These are phyloP conservation scores for Colletotrichum sp. DNA, from an alignment of 2,329 filamentous ascomycete genomes.

Conservation along the genomic window DNA sequence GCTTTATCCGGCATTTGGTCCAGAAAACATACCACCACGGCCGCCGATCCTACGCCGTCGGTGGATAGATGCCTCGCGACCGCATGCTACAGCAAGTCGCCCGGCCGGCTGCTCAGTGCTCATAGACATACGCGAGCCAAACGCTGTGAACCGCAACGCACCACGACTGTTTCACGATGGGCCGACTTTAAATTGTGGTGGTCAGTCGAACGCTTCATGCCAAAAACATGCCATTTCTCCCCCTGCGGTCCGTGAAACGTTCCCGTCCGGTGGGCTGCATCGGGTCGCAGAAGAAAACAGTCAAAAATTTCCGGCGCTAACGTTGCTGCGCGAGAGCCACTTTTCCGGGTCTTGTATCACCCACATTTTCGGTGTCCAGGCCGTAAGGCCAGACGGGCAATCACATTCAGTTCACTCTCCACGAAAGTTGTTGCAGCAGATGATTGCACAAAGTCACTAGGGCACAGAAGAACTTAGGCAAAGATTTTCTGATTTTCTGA, in stretches of 20 bases:
- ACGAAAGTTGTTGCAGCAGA: not conserved
- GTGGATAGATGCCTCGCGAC: not conserved
- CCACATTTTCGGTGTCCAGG: not conserved
- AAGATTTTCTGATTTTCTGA: not conserved
- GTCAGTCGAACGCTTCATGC: not conserved
- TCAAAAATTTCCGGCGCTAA: not conserved
- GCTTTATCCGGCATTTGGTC: not conserved
- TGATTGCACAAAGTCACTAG: rapidly evolving
- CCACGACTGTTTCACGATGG: not conserved
- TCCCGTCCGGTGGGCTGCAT: not conserved
- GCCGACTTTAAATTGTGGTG: not conserved
- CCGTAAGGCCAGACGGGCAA: not conserved
- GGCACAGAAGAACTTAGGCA: rapidly evolving
- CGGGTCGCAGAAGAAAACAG: not conserved
- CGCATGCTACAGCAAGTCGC: not conserved
- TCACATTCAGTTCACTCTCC: rapidly evolving
- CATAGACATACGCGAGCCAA: not conserved
- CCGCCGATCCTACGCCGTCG: not conserved
- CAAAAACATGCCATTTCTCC: not conserved
- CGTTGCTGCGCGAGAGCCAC: not conserved
- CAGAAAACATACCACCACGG: not conserved
- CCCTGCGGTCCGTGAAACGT: not conserved
- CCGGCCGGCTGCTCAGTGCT: not conserved
- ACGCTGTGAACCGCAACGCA: not conserved
- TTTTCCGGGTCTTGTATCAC: not conserved